Base-by-base conservation (phyloP, 1,284 basidiomycete species). In the Marasmius tenuissimus region DNA sequence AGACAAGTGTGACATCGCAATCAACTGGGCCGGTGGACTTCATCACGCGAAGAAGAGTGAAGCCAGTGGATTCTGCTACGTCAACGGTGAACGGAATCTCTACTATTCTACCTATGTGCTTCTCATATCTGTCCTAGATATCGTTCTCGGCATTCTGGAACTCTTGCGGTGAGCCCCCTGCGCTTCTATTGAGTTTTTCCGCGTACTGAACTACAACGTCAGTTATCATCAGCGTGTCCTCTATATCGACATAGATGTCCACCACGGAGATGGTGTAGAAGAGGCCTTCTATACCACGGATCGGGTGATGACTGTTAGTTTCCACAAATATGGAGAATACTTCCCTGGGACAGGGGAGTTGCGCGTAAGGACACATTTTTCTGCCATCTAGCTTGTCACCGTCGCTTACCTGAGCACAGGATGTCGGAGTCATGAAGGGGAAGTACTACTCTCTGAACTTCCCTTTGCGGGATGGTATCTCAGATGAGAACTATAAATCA, bases 231-330 rank as follows among this genome's bases (percentile, higher is more conserved):
- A 88, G 20, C 86, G 97, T 40, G 97, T 99, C 5, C 81, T 99
- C 34, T 99, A 99, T 77, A 96, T 99, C 69, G 97, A 99, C 72
- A 97, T 99, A 64, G 97, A 99, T 72, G 94, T 98, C 0, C 97
- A 99, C 74, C 97, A 99, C 68, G 97, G 97, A 16, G 97, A 99
- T 75, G 97, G 97, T 49, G 97, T 99, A 8, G 97, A 99, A 74
- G 97, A 99, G 76, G 97, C 97, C 0, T 99, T 99, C 75, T 99
- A 98, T 75, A 97, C 96, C 0, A 99, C 97, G 14, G 97, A 99
- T 72, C 84, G 97, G 51, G 97, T 99, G 56, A 99, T 99, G 97
- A 98, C 97, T 0, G 91, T 91, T 72, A 96, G 93, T 68, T 98
- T 99, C 77, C 97, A 99, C 77, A 99, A 99, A 77, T 99, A 98